Evolutionary conservation across 139 green algal species (phyloP).

Genomic region (Chlamydomonas incerta): DNA sequence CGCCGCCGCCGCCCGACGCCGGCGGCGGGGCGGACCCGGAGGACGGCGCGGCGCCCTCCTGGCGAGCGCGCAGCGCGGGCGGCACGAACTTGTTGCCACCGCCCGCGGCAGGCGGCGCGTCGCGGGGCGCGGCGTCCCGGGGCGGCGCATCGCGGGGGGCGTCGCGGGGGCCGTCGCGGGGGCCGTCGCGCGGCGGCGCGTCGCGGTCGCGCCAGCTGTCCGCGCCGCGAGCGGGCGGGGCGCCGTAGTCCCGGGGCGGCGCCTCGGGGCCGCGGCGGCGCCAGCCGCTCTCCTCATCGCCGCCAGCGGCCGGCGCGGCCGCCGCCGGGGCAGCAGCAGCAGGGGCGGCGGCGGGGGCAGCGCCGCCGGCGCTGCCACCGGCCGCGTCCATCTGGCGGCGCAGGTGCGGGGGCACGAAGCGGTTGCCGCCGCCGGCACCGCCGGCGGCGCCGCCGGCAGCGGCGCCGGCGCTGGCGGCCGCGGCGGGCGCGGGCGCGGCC

Average conservation of each 20-base stretch:
- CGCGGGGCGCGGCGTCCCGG: conserved; percentile 14
- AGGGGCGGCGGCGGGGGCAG: neutral
- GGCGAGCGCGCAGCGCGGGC: conserved; percentile 31
- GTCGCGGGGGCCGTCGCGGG: too few relatives aligned
- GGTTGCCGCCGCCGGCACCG: neutral
- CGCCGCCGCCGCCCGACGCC: conserved; percentile 2
- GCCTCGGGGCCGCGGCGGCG: conserved; percentile 24
- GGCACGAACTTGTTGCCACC: conserved; percentile 49
- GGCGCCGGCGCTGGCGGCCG: neutral
- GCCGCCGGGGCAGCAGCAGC: neutral
- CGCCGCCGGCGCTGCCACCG: neutral
- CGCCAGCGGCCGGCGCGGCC: neutral
- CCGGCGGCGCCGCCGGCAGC: neutral
- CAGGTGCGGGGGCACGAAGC: conserved; percentile 32
- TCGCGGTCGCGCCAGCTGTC: conserved; percentile 17
- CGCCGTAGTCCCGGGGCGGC: conserved; percentile 11
- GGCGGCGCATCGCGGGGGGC: conserved; percentile 1
- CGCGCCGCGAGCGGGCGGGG: neutral
- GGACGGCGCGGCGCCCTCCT: conserved; percentile 2
- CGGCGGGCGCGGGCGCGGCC: neutral
- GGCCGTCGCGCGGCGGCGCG: neutral
- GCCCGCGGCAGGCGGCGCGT: neutral
- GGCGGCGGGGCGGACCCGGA: conserved; percentile 15
- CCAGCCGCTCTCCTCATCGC: conserved; percentile 38
- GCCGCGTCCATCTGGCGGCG: conserved; percentile 6